phyloP scores from a whole-genome alignment of 2,329 filamentous ascomycete genomes.

The Pseudogymnoascus sp. region DNA sequence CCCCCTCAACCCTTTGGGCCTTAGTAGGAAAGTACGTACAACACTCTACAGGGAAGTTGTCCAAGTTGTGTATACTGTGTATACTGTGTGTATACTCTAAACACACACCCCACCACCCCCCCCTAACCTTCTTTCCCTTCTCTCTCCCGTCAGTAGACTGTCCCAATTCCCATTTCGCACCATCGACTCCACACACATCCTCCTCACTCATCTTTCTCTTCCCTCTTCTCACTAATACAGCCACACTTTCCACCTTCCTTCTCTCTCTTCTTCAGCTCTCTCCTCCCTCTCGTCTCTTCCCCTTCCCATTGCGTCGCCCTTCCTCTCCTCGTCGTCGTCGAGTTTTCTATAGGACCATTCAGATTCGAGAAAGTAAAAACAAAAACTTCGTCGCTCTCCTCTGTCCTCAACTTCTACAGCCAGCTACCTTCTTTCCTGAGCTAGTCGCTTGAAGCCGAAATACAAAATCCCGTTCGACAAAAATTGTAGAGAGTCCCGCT shows the following conservation, averaged over 20 bases:
- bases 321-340: background rate
- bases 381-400: background rate
- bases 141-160: background rate
- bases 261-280: background rate
- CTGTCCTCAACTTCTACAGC: background rate
- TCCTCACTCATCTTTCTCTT: background rate
- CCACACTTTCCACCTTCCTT: background rate
- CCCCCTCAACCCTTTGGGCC: background rate
- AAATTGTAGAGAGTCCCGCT: background rate
- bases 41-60: background rate
- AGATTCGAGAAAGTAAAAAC: background rate
- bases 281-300: background rate
- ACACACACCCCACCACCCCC: background rate
- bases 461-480: background rate
- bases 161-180: background rate
- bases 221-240: background rate
- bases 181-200: background rate
- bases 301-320: background rate
- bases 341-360: slow-evolving; percentile 1
- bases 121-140: background rate
- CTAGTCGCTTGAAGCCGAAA: slow-evolving; percentile 1
- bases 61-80: background rate
- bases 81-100: background rate
- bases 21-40: background rate
- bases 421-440: background rate